Evolutionary conservation across 305 asterid species (phyloP).

Genomic region (Nicotiana rustica): DNA sequence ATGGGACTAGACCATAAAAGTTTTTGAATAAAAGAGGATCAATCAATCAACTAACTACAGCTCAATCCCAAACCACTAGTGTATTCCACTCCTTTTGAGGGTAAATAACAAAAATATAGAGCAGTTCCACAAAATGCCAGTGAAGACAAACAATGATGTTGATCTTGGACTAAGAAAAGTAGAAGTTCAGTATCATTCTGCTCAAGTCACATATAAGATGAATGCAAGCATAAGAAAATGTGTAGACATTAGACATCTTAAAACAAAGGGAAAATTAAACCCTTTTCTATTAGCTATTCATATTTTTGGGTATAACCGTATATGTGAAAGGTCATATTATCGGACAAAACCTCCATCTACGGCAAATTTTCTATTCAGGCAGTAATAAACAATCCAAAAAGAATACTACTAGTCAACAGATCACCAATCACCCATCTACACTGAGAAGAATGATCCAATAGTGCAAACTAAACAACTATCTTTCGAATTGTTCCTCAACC

Average conservation of each 20-base stretch:
- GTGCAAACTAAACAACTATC: background rate
- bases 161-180: background rate
- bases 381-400: background rate
- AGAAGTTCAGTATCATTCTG: background rate
- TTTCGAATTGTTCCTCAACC: background rate
- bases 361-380: background rate
- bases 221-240: background rate
- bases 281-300: background rate
- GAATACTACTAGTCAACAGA: background rate
- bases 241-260: constrained; percentile 20
- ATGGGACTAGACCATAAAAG: background rate
- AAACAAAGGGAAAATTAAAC: background rate
- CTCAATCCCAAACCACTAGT: background rate
- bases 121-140: constrained; percentile 2
- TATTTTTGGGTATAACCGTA: background rate
- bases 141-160: constrained; percentile 8
- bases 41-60: background rate
- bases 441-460: background rate
- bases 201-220: constrained; percentile 21
- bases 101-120: background rate
- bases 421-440: background rate
- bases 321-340: constrained; percentile 2
- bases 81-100: background rate
- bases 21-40: background rate
- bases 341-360: background rate